Evolutionary conservation across 768 basidiomycete genomes (phyloP).

Genomic region (Psilocybe tampanensis): DNA sequence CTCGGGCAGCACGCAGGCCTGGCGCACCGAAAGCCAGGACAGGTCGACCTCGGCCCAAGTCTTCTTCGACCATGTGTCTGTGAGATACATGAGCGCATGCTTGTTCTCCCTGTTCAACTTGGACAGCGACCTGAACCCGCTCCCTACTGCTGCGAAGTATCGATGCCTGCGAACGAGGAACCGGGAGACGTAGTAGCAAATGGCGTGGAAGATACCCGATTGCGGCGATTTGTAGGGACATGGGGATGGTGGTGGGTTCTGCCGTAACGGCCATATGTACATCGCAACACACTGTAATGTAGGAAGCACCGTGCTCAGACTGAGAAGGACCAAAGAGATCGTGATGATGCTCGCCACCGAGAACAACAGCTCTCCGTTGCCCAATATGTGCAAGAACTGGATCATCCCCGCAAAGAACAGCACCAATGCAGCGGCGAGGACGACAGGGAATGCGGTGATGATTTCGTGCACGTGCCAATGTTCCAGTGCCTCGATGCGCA

Average conservation of each 20-base stretch:
- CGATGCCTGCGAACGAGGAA: background rate
- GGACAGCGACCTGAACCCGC: background rate
- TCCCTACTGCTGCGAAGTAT: background rate
- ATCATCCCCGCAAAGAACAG: background rate
- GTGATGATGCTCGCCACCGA: background rate
- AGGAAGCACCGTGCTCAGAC: background rate
- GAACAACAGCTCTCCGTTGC: background rate
- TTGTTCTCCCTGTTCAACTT: background rate
- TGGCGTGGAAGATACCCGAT: slow-evolving; percentile 4
- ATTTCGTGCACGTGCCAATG: background rate
- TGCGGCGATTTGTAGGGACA: slow-evolving; percentile 8
- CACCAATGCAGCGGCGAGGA: background rate
- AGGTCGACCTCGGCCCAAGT: background rate
- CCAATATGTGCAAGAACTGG: background rate
- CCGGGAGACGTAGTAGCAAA: background rate
- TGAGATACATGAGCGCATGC: background rate
- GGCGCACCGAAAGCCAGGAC: background rate
- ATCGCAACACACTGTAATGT: background rate
- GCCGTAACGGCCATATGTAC: background rate
- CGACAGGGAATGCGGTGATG: background rate
- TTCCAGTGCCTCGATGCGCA: background rate
- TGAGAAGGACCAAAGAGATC: background rate
- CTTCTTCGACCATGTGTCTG: background rate
- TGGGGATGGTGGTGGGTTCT: background rate
- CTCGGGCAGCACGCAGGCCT: background rate